phyloP scores from a whole-genome alignment of 306 rosid genomes.

The Medicago ruthenica region DNA sequence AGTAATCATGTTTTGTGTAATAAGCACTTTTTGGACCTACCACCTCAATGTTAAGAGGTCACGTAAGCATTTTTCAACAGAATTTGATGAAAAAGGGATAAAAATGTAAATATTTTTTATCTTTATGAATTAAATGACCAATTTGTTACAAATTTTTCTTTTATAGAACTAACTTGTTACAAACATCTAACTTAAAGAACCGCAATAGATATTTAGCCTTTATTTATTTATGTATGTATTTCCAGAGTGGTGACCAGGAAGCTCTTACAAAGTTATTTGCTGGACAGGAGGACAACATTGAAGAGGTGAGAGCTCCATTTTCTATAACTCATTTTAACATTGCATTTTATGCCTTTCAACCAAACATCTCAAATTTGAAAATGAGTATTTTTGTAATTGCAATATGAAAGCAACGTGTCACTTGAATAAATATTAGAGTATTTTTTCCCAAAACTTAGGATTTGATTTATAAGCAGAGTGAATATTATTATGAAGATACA shows the following conservation, averaged over 20 bases:
- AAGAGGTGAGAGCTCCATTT: slow-evolving; percentile 41
- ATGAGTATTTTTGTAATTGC: background rate
- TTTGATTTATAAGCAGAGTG: background rate
- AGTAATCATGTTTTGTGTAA: too few relatives aligned
- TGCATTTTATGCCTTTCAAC: background rate
- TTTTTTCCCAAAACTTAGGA: background rate
- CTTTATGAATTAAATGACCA: too few relatives aligned
- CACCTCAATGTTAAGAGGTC: too few relatives aligned
- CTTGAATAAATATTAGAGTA: background rate
- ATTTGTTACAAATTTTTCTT: too few relatives aligned
- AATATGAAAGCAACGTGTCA: background rate
- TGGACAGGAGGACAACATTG: slow-evolving; percentile 48
- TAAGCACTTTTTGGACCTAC: too few relatives aligned
- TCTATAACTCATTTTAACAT: background rate
- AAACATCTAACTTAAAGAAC: too few relatives aligned
- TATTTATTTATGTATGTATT: background rate
- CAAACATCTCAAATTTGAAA: background rate
- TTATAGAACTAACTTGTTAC: too few relatives aligned
- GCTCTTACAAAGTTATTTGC: slow-evolving; percentile 58
- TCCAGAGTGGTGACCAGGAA: slow-evolving; percentile 74
- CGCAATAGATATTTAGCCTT: too few relatives aligned
- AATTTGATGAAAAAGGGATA: too few relatives aligned
- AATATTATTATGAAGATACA: background rate
- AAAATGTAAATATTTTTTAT: too few relatives aligned
- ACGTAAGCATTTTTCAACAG: too few relatives aligned